Base-by-base conservation (phyloP, 441 rosid species). In the Manihot esculenta region DNA sequence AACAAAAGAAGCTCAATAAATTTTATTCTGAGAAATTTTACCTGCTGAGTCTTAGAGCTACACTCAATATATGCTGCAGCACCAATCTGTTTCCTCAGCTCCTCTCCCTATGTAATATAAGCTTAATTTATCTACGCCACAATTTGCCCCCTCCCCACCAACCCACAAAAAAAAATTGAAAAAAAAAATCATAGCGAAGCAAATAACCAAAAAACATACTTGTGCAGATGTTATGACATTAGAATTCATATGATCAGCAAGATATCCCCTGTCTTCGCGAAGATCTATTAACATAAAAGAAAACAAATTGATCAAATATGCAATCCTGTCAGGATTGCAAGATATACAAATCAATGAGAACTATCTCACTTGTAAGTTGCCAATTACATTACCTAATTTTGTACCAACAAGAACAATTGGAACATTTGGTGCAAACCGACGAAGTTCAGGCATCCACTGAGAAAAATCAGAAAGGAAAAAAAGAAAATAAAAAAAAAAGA, bases 401-500 rank as follows among this genome's bases (percentile, higher is more conserved):
- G 97, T 91, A 68, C 96, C 97, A 70, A 92, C 97, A 72, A 94
- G 97, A 59, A 94, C 96, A 77, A 94, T 87, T 2, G 99, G 99
- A 74, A 94, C 96, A 74, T 88, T 85, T 42, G 97, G 98, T 0
- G 98, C 98, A 73, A 94, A 94, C 70, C 97, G 76, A 24, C 97
- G 89, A 44, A 92, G 90, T 82, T 94, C 99, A 63, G 97, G 99
- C 97, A 92, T 90, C 99, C 98, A 92, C 99, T 94, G 90, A 64
- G 42, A 56, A n/a, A n/a, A n/a, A n/a, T n/a, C n/a, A n/a, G n/a
- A n/a, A n/a, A n/a, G n/a, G n/a, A n/a, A n/a, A n/a, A n/a, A n/a
- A n/a, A n/a, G n/a, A 68, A 64, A 67, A n/a, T 17, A 54, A 60
- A 75, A 38, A 38, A 51, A 69, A 55, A 62, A 44, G 5, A 7